Evolutionary conservation across 352 stramenopile species (phyloP), one percentile per base, ranked within the genome.

Genomic region (Plasmopara halstedii): DNA sequence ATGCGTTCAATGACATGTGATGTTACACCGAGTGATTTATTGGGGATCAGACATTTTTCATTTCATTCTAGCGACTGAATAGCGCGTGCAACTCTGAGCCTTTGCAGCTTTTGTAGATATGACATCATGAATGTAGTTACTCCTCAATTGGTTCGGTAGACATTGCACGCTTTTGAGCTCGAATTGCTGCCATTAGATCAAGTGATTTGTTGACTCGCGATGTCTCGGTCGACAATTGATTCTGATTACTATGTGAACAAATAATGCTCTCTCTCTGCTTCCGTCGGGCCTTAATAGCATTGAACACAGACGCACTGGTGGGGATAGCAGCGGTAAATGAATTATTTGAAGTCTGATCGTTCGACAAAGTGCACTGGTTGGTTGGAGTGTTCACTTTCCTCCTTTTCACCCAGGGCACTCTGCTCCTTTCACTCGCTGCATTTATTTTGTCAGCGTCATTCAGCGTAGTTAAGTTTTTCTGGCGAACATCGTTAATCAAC

Each of bases 121-220:
- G 8, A 21, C 25, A 51, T 23, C 42, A 41, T 51, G 43, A 29
- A 10, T 13, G 34, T 18, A 26, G 11, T 29, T 31, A 21, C n/a
- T 27, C 13, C 17, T 43, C 3, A n/a, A 6, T 47, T 39, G 21
- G 9, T 4, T 26, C 34, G 15, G 26, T 54, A n/a, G 54, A 54
- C 32, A 58, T 42, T 10, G 46, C 36, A n/a, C 29, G 46, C 35
- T 73, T 70, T 5, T 67, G 69, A 17, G 67, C 66, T 50, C 73
- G 69, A 53, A 89, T 89, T 20, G 71, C 70, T n/a, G 74, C 70
- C 35, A 89, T 66, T 10, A 89, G 51, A 27, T 83, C 64, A 18
- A 70, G 35, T 14, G 72, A 62, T 25, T 59, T 58, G 14, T 4
- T 39, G 23, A 27, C 0, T 20, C 40, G 18, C 26, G 42, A 14